Conservation (phyloP, 352 stramenopile species). For the Phytophthora foliorum region DNA sequence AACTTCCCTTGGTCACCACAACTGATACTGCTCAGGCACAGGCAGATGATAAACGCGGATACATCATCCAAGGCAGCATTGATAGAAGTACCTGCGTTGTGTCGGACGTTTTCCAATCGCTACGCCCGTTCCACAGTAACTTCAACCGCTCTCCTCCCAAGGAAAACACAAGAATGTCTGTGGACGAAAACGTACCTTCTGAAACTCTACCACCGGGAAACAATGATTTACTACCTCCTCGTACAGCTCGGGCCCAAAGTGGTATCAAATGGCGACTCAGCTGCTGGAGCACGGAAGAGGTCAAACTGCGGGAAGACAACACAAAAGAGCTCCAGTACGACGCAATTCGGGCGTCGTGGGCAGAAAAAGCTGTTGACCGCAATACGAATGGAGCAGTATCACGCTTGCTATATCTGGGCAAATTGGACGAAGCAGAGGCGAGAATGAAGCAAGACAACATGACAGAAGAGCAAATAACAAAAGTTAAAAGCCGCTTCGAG, state of each 20-base stretch:
- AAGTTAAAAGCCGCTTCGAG: slow-evolving; percentile 48
- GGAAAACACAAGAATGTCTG: not conserved
- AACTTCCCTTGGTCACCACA: slow-evolving; percentile 55
- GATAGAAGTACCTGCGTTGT: slow-evolving; percentile 63
- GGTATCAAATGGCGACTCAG: slow-evolving; percentile 57
- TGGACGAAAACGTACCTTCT: slow-evolving; percentile 22
- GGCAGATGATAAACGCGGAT: slow-evolving; percentile 42
- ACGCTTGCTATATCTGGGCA: slow-evolving; percentile 56
- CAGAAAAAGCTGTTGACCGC: slow-evolving; percentile 60
- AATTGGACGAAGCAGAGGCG: slow-evolving; percentile 47
- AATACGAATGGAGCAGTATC: slow-evolving; percentile 67
- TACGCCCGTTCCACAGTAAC: slow-evolving; percentile 62
- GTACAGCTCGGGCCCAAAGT: slow-evolving; percentile 14
- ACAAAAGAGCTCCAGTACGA: slow-evolving; percentile 63
- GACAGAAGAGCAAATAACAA: slow-evolving; percentile 56
- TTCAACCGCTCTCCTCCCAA: slow-evolving; percentile 5
- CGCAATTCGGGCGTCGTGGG: slow-evolving; percentile 59
- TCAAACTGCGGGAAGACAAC: slow-evolving; percentile 69
- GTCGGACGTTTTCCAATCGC: slow-evolving; percentile 52
- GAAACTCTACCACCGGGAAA: slow-evolving; percentile 5
- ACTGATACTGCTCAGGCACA: slow-evolving; percentile 13
- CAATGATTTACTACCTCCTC: not conserved
- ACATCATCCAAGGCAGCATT: slow-evolving; percentile 76
- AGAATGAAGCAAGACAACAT: slow-evolving; percentile 52
- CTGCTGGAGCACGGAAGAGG: slow-evolving; percentile 71